These are phyloP conservation scores for Pyrenophora seminiperda DNA, from an alignment of 2,329 filamentous ascomycete species.

Conservation along the genomic window DNA sequence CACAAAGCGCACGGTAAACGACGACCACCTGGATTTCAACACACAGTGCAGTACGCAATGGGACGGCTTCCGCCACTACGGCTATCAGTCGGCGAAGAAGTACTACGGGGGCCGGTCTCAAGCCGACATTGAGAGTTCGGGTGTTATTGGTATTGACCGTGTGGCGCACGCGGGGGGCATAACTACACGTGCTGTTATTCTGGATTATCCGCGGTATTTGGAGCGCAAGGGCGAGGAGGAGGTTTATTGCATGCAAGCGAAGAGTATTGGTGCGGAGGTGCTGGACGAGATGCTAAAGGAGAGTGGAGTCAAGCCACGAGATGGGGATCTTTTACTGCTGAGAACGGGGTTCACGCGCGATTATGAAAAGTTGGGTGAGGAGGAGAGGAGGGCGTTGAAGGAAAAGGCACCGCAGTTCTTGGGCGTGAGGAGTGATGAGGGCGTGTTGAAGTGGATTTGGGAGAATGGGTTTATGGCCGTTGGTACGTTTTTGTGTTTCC, in stretches of 20 bases:
- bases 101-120: conserved; percentile 53
- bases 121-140: conserved; percentile 44
- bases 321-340: conserved; percentile 39
- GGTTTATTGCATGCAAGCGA: conserved; percentile 31
- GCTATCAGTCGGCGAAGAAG: conserved; percentile 49
- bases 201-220: conserved; percentile 42
- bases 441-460: conserved; percentile 54
- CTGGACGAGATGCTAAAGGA: conserved; percentile 43
- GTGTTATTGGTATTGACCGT: conserved; percentile 52
- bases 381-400: conserved; percentile 35
- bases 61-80: conserved; percentile 51
- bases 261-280: conserved; percentile 26
- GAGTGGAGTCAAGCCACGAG: conserved; percentile 43
- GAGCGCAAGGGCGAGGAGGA: conserved; percentile 23
- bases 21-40: conserved; percentile 47
- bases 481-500: conserved; percentile 5
- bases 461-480: conserved; percentile 54
- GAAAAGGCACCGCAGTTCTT: conserved; percentile 42
- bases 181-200: conserved; percentile 35
- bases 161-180: conserved; percentile 39
- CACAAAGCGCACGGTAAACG: conserved; percentile 41
- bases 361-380: conserved; percentile 38
- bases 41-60: conserved; percentile 48
- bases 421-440: conserved; percentile 49
- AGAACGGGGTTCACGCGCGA: conserved; percentile 45